Evolutionary conservation across 2,329 filamentous ascomycete genomes (phyloP).

Genomic region (Xylariaceae sp.): DNA sequence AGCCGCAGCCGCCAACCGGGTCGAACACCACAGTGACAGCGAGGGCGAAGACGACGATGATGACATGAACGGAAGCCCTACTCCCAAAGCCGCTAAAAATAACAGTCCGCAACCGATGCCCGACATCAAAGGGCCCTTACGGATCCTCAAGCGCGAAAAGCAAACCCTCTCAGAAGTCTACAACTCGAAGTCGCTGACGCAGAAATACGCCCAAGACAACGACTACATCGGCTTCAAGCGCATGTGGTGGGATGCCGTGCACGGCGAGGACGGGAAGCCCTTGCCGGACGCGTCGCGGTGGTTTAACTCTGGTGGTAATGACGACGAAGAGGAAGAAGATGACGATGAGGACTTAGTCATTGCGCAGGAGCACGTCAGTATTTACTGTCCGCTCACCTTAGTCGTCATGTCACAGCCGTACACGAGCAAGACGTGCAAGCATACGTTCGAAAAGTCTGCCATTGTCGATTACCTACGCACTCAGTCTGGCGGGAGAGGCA

Average conservation of each 20-base stretch:
- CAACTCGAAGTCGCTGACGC: slow-evolving; percentile 35
- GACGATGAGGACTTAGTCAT: slow-evolving; percentile 68
- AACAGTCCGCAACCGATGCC: too few species aligned
- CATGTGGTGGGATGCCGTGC: slow-evolving; percentile 51
- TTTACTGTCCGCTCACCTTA: slow-evolving; percentile 67
- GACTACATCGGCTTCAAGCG: slow-evolving; percentile 58
- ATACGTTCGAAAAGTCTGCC: slow-evolving; percentile 65
- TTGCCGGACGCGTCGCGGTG: slow-evolving; percentile 51
- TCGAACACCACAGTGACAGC: slow-evolving; percentile 20
- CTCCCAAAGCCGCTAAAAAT: too few species aligned
- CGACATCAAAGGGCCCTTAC: slow-evolving; percentile 29
- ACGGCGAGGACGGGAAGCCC: slow-evolving; percentile 45
- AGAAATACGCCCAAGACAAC: slow-evolving; percentile 54
- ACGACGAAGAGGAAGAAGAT: slow-evolving; percentile 39
- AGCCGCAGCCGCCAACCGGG: slow-evolving; percentile 14
- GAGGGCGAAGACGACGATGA: slow-evolving; percentile 28
- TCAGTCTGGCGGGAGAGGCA: slow-evolving; percentile 35
- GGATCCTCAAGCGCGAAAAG: slow-evolving; percentile 35
- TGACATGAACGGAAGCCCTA: too few species aligned
- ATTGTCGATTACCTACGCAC: slow-evolving; percentile 51
- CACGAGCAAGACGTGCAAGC: slow-evolving; percentile 63
- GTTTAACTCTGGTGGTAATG: slow-evolving; percentile 45
- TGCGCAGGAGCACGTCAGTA: slow-evolving; percentile 57
- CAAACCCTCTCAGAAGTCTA: slow-evolving; percentile 41
- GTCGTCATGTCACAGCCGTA: slow-evolving; percentile 61